A percentile compares a stretch with the other conserved stretches of the same genome.
phyloP scores from a whole-genome alignment of 2,329 filamentous ascomycete genomes.

The Calonectria leucothoes region DNA sequence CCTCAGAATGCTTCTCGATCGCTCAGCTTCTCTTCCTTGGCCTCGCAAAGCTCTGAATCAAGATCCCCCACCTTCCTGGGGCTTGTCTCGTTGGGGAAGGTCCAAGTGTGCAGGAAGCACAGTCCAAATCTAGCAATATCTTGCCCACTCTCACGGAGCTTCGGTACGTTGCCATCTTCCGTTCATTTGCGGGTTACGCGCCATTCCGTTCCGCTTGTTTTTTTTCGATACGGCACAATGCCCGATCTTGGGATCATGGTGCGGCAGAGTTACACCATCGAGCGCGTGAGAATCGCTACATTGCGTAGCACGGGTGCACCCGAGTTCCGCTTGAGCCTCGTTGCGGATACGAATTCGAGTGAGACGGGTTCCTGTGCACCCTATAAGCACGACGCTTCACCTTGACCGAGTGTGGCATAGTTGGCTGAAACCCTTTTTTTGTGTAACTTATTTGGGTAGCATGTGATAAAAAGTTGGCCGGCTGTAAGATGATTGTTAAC shows the following conservation, averaged over 20 bases:
- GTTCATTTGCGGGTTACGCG: background rate
- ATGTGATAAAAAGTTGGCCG: background rate
- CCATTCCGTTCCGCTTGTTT: background rate
- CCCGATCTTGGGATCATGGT: background rate
- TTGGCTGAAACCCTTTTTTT: background rate
- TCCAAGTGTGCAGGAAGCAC: background rate
- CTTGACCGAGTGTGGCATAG: background rate
- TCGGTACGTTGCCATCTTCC: background rate
- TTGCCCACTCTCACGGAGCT: background rate
- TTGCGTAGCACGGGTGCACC: background rate
- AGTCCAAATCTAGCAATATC: background rate
- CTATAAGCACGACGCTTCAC: background rate
- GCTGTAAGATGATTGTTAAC: background rate
- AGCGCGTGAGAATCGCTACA: background rate
- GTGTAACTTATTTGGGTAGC: background rate
- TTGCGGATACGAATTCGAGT: background rate
- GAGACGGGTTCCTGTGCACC: background rate
- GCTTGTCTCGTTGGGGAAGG: slow-evolving; percentile 1
- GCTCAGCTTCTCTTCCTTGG: background rate
- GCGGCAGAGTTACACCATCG: background rate
- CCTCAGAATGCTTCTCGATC: background rate
- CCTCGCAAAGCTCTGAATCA: background rate
- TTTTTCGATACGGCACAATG: background rate
- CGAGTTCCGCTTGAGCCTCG: no score
- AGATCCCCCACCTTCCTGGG: background rate